Conservation (phyloP, 371 early-diverging fungal species). For the Cokeromyces recurvatus region DNA sequence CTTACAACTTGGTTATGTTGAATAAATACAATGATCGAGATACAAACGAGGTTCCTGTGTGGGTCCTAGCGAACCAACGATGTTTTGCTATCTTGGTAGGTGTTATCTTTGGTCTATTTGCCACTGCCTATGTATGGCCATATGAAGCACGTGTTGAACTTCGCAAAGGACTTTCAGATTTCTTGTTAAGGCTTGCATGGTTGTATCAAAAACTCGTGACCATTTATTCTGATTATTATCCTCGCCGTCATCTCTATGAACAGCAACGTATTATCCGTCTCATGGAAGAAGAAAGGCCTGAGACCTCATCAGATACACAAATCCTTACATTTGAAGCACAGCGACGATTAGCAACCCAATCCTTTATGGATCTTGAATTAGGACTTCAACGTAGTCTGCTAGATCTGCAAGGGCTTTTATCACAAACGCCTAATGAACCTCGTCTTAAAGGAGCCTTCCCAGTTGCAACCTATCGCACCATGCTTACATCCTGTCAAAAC, state of each 20-base stretch:
- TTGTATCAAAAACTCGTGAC: conserved; percentile 71
- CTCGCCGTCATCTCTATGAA: conserved; percentile 1
- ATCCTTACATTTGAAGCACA: conserved; percentile 28
- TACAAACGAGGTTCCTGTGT: conserved; percentile 54
- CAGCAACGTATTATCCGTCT: background rate
- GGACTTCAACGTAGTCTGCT: conserved; percentile 63
- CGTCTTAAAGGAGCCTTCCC: conserved; percentile 85
- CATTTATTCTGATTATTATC: conserved; percentile 46
- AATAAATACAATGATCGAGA: conserved; percentile 71
- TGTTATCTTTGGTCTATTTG: conserved; percentile 64
- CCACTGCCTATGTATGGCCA: conserved; percentile 73
- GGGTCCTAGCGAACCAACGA: conserved; percentile 57
- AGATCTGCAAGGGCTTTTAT: conserved; percentile 55
- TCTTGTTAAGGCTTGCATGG: conserved; percentile 60
- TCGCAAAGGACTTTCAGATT: conserved; percentile 64
- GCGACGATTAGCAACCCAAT: conserved; percentile 26
- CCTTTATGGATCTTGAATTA: conserved; percentile 71
- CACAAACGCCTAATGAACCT: conserved; percentile 78
- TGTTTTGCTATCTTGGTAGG: conserved; percentile 69
- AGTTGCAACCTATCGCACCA: conserved; percentile 53
- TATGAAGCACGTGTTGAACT: conserved; percentile 82
- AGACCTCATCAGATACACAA: conserved; percentile 24
- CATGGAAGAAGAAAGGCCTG: conserved; percentile 4
- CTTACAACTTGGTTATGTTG: conserved; percentile 74
- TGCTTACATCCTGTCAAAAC: conserved; percentile 68